Percentiles rank a stretch among this genome's conserved stretches.
Evolutionary conservation across 2,329 filamentous ascomycete genomes (phyloP).

Genomic region (Periconia sp.): DNA sequence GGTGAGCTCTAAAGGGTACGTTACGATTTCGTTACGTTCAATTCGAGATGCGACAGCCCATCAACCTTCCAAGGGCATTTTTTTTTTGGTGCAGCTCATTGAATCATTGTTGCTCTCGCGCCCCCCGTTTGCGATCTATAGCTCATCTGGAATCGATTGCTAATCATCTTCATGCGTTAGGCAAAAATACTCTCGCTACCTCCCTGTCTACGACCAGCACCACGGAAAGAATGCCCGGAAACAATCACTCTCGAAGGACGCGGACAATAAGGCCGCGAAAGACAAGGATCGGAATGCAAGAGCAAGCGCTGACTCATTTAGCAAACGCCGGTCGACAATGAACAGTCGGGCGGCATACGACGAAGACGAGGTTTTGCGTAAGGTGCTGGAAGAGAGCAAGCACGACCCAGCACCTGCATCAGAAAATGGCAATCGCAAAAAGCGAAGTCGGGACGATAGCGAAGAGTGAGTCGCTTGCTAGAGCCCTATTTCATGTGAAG

Average conservation of each 20-base stretch:
- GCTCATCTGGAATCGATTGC: no score
- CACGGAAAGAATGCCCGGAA: slow-evolving; percentile 61
- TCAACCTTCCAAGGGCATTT: no score
- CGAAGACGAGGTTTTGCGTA: slow-evolving; percentile 86
- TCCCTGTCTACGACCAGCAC: slow-evolving; percentile 63
- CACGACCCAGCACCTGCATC: slow-evolving; percentile 69
- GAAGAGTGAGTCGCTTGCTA: slow-evolving; percentile 80
- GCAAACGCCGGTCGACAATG: slow-evolving; percentile 94
- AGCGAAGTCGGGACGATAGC: slow-evolving; percentile 87
- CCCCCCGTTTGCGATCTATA: no score
- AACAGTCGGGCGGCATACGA: slow-evolving; percentile 96
- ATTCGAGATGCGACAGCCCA: no score
- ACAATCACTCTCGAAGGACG: slow-evolving; percentile 70
- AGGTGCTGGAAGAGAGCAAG: slow-evolving; percentile 94
- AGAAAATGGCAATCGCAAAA: slow-evolving; percentile 67
- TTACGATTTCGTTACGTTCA: slow-evolving; percentile 22
- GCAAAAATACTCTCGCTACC: slow-evolving; percentile 67
- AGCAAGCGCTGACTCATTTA: slow-evolving; percentile 63
- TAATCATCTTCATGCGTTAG: no score
- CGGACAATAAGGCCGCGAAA: slow-evolving; percentile 60
- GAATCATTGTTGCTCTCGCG: no score
- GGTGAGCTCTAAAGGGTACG: slow-evolving; percentile 84
- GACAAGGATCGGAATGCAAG: slow-evolving; percentile 61
- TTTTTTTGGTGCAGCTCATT: no score
- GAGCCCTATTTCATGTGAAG: slow-evolving; percentile 7